Base-by-base conservation (phyloP, 1,284 basidiomycete genomes). In the Hymenochaete sp. region DNA sequence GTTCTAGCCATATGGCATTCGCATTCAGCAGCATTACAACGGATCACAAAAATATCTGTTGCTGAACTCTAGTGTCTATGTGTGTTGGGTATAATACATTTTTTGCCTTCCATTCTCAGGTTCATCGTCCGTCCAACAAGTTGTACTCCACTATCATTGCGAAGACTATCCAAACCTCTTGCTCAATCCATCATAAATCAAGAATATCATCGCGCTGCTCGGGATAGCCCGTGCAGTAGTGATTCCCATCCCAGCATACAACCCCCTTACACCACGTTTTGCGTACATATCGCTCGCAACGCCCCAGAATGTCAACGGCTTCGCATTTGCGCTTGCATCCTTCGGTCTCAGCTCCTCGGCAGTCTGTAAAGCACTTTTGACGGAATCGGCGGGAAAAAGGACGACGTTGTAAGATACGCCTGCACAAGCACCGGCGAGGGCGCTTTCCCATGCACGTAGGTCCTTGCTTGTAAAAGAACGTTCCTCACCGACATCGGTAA, bases 191-290 rank as follows among this genome's bases (percentile, higher is more conserved):
- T 93, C 88, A 56, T 92, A 95, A 53, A 95, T 84, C 57, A 88
- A 67, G 61, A 96, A 97, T 51, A 97, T 93, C 50, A 96, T 74
- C 2, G 86, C 92, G 59, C 87, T 92, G 57, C 85, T 90, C 1
- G 93, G 93, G 43, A 93, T 82, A 0, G 87, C 82, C 45, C 92
- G 69, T 22, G 86, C 77, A 36, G 93, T 84, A 0, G 95, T 98
- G 55, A 98, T 80, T 4, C 91, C 93, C 62, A 92, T 93, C n/a
- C 95, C 90, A 10, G 92, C 89, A 64, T 98, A 98, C 51, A 98
- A 64, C 0, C 93, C 95, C 41, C 69, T 71, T 6, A 97, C 53
- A 0, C 95, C 95, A 57, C 88, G 77, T 11, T 74, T 76, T 24
- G 56, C 64, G 57, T 86, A 96, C 68, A 98, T 83, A 53, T 78